Evolutionary conservation across 2,329 filamentous ascomycete genomes (phyloP).

Genomic region (Apiospora hydei): DNA sequence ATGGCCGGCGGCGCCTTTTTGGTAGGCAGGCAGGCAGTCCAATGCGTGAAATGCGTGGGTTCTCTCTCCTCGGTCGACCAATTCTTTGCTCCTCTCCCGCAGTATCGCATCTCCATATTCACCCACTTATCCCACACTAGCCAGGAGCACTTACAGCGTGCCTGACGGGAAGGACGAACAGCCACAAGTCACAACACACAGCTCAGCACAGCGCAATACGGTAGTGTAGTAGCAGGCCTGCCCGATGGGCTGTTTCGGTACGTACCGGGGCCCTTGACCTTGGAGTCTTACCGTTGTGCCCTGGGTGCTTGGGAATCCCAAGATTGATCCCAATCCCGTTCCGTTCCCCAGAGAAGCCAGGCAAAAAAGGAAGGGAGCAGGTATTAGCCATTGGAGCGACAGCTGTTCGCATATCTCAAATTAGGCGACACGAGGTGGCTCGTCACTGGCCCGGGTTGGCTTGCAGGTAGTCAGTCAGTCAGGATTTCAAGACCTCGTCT

Average conservation of each 20-base stretch:
- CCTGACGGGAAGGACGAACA: conserved; percentile 10
- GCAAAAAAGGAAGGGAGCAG: background rate
- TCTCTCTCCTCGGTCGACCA: background rate
- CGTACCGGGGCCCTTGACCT: conserved; percentile 5
- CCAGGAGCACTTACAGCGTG: conserved; percentile 12
- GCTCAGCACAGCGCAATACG: background rate
- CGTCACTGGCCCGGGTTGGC: conserved; percentile 12
- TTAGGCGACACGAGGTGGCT: conserved; percentile 19
- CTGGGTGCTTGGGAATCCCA: background rate
- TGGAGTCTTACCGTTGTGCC: background rate
- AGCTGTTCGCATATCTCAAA: conserved; percentile 17
- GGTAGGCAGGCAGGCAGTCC: background rate
- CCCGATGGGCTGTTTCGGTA: conserved; percentile 8
- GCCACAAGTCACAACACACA: conserved; percentile 1
- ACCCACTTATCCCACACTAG: background rate
- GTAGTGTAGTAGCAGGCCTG: background rate
- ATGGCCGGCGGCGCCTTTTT: background rate
- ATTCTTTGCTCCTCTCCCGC: background rate
- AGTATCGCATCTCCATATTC: background rate
- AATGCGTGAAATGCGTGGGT: background rate
- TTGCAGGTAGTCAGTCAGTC: background rate
- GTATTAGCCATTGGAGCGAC: background rate
- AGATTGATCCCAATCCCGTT: background rate
- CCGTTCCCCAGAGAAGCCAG: conserved; percentile 15
- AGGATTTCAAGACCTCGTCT: background rate